Conservation (phyloP, 306 rosid species). For the Vigna nakashimae region DNA sequence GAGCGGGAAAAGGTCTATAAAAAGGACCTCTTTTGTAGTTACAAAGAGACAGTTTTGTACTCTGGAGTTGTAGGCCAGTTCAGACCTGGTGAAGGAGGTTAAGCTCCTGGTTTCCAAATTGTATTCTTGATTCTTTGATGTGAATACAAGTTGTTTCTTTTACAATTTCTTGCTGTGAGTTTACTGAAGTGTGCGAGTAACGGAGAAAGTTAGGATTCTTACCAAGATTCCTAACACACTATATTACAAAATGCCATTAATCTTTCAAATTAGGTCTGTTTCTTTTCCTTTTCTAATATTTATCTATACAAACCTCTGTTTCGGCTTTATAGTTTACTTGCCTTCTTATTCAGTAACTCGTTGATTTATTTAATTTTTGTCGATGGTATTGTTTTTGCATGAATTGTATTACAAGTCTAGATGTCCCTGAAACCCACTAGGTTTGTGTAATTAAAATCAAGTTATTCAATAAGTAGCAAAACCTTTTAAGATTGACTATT, state of each 20-base stretch:
- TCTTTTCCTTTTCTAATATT: background rate
- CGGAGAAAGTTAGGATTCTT: too few relatives aligned
- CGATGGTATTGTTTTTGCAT: background rate
- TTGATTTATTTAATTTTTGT: conserved; percentile 24
- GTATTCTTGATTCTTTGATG: too few relatives aligned
- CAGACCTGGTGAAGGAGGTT: too few relatives aligned
- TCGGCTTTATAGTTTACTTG: conserved; percentile 2
- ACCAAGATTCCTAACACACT: too few relatives aligned
- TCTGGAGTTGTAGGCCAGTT: too few relatives aligned
- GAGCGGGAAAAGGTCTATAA: too few relatives aligned
- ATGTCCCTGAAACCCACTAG: background rate
- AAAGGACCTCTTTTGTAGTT: too few relatives aligned
- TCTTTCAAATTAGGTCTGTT: background rate
- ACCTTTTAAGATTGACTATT: conserved; percentile 23
- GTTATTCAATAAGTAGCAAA: background rate
- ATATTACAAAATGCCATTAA: conserved; percentile 13
- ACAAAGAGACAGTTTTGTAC: too few relatives aligned
- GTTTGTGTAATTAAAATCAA: conserved; percentile 14
- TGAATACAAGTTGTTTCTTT: too few relatives aligned
- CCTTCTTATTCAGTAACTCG: background rate
- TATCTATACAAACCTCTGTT: conserved; percentile 11
- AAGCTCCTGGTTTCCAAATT: too few relatives aligned
- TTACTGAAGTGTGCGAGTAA: too few relatives aligned
- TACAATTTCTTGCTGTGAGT: too few relatives aligned
- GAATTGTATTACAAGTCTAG: background rate